phyloP scores from a whole-genome alignment of 768 basidiomycete species.

The Paxillus ammoniavirescens region DNA sequence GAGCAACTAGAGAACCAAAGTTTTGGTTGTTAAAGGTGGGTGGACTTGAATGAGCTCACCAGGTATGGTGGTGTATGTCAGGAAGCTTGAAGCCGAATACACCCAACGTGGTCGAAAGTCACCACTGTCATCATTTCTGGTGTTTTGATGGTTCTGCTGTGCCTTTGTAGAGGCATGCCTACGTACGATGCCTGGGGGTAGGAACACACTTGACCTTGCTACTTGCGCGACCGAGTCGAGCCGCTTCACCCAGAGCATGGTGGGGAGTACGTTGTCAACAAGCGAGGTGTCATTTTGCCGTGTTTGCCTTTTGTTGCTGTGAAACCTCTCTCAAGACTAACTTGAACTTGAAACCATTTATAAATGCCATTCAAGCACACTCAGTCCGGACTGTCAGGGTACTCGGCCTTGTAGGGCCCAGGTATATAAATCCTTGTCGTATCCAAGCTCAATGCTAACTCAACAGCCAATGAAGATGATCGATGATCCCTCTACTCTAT shows the following conservation, averaged over 20 bases:
- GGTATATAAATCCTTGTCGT: too few species aligned
- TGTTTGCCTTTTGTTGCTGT: background rate
- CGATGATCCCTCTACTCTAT: too few species aligned
- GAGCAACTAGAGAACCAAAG: constrained; percentile 38
- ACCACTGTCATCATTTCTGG: constrained; percentile 15
- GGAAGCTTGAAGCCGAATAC: constrained; percentile 48
- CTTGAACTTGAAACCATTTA: too few species aligned
- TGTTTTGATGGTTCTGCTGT: constrained; percentile 2
- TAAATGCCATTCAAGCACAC: too few species aligned
- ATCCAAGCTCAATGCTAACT: too few species aligned
- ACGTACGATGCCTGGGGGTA: background rate
- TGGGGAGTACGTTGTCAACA: background rate
- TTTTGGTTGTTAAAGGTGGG: background rate
- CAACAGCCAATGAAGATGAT: too few species aligned
- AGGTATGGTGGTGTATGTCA: constrained; percentile 57
- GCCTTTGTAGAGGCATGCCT: constrained; percentile 17
- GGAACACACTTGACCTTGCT: constrained; percentile 1
- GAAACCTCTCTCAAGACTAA: too few species aligned
- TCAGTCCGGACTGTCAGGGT: too few species aligned
- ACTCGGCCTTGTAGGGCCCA: too few species aligned
- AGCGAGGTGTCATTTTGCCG: background rate
- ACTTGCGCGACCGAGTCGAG: constrained; percentile 3
- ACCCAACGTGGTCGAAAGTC: constrained; percentile 66
- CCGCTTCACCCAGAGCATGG: constrained; percentile 11
- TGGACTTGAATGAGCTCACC: constrained; percentile 34